Conservation (phyloP, 1,139 yeast genomes). For the Debaryomycetaceae sp. region DNA sequence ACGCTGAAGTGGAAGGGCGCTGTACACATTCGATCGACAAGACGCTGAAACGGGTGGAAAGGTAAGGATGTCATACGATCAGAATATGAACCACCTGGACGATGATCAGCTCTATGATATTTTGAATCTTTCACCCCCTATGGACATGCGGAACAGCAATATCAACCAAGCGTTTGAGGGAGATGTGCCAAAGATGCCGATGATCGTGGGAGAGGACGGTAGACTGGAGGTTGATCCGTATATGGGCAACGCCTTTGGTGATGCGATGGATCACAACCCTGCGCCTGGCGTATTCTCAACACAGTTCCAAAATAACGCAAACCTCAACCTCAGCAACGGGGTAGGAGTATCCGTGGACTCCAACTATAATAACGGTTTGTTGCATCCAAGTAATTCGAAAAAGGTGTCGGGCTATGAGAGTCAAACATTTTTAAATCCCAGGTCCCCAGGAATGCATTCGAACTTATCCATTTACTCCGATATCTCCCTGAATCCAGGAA, state of each 20-base stretch:
- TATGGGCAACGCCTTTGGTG: conserved; percentile 1
- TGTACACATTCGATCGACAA: background rate
- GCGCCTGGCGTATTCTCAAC: background rate
- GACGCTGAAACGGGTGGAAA: background rate
- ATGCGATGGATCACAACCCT: background rate
- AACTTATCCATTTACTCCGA: conserved; percentile 34
- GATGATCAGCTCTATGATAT: conserved; percentile 26
- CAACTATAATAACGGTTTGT: conserved; percentile 1
- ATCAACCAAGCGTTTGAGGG: background rate
- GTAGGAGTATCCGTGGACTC: conserved; percentile 7
- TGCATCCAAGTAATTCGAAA: background rate
- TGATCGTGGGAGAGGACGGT: background rate
- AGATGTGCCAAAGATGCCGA: background rate
- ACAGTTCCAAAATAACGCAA: conserved; percentile 7
- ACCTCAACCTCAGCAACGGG: conserved; percentile 6
- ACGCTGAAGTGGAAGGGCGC: background rate
- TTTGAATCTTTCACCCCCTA: conserved; percentile 16
- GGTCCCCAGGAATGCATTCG: conserved; percentile 18
- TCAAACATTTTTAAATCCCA: conserved; percentile 11
- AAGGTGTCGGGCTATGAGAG: background rate
- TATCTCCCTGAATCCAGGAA: conserved; percentile 35
- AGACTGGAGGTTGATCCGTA: background rate
- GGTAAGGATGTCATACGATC: background rate
- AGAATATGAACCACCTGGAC: conserved; percentile 8
- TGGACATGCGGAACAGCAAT: background rate